Conservation (phyloP, 768 basidiomycete genomes). For the Pulveroboletus sp. region DNA sequence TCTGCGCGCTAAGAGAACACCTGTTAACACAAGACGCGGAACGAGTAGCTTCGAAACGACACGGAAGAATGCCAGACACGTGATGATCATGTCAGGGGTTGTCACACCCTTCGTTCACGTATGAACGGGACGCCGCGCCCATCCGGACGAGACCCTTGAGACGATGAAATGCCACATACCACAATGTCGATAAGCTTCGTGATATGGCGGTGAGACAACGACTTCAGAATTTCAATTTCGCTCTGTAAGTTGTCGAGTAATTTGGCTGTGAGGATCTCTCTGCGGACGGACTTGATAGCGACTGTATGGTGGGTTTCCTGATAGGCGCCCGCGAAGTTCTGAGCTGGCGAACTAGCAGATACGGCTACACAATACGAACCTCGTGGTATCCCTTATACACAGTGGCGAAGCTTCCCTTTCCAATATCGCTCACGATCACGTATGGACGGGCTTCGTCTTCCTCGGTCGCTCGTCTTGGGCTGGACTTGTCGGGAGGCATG, state of each 20-base stretch:
- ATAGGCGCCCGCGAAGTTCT: constrained; percentile 1
- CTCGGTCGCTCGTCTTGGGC: constrained; percentile 36
- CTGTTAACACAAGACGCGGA: constrained; percentile 9
- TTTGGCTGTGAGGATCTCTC: constrained; percentile 83
- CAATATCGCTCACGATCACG: constrained; percentile 70
- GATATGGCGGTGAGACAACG: constrained; percentile 87
- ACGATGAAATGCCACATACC: constrained; percentile 41
- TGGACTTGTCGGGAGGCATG: constrained; percentile 29
- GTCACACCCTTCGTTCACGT: neutral
- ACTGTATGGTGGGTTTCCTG: constrained; percentile 77
- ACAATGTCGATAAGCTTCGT: constrained; percentile 92
- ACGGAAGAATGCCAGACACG: neutral
- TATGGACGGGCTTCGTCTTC: constrained; percentile 76
- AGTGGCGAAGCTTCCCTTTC: constrained; percentile 92
- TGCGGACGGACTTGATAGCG: constrained; percentile 92
- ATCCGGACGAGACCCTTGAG: neutral
- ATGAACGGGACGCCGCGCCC: neutral
- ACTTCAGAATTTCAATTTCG: constrained; percentile 96
- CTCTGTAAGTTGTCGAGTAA: constrained; percentile 97
- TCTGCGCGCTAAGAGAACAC: constrained; percentile 54
- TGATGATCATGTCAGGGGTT: neutral
- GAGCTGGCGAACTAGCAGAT: neutral
- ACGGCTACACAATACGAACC: constrained; percentile 42
- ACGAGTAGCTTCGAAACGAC: neutral
- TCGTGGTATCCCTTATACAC: constrained; percentile 93